Base-by-base conservation (phyloP, 2,329 filamentous ascomycete species). In the Neonectria faginata region DNA sequence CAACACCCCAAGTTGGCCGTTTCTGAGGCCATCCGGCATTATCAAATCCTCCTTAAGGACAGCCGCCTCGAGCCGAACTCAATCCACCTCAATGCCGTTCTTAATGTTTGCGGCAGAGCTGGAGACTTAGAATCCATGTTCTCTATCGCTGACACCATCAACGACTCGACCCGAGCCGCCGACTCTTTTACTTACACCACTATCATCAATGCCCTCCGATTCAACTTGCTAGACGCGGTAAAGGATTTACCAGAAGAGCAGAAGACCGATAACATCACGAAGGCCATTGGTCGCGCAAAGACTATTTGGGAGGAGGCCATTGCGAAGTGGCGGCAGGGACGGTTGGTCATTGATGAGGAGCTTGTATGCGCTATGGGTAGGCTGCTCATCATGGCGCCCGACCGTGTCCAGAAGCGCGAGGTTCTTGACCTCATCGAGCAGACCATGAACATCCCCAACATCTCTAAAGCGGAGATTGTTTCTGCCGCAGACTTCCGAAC, bases 41-140 rank as follows among this genome's bases (percentile, higher is more conserved):
- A 97, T 81, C 86, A 92, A 70, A 88, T 88, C 59, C 91, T 98
- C 80, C 84, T 85, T 42, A 84, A 84, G 5, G 84, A 88, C 39
- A 88, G 86, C 1, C 83, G 84, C 8, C 83, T 97, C 55, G 85
- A 89, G 68, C 91, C 92, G 16, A 92, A 89, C 70, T 91, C 90
- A 39, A 91, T 93, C 61, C 96, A 98, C 75, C 89, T 92, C 67
- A 99, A 99, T 76, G 92, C 94, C 10, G 88, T 94, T n/a, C 82
- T 99, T 48, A 89, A 90, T 63, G 91, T 96, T 9, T 98, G 94
- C 76, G 87, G 90, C 52, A 85, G 88, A 62, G 90, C 92, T 4
- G 78, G 84, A 12, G 91, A 97, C 75, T 84, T 97, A 77, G 93
- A 97, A 70, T 87, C 90, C 16, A 81, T 98, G 70, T 97, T 96